phyloP scores from a whole-genome alignment of 148 eudicot species.

The Chenopodium quinoa region DNA sequence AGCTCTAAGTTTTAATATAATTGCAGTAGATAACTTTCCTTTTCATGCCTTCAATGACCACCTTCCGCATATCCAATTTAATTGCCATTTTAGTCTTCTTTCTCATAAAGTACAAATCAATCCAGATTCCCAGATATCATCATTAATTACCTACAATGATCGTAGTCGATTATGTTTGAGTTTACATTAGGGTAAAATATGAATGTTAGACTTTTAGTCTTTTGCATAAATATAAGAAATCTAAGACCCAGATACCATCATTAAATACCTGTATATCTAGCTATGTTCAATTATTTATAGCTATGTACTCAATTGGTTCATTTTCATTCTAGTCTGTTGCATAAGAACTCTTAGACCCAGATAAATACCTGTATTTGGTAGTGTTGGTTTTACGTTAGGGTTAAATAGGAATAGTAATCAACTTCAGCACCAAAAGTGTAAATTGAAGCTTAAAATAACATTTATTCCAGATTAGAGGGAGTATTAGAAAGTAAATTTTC shows the following conservation, averaged over 20 bases:
- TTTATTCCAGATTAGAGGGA: not conserved
- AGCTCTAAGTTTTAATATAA: not conserved
- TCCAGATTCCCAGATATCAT: not conserved
- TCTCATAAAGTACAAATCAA: not conserved
- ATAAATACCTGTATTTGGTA: not conserved
- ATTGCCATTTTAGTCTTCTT: not conserved
- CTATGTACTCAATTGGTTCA: not conserved
- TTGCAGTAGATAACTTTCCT: slow-evolving; percentile 1
- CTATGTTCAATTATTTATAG: not conserved
- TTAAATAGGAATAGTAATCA: not conserved
- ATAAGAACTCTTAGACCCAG: not conserved
- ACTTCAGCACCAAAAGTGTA: not conserved
- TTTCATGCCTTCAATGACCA: not conserved
- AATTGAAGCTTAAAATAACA: not conserved
- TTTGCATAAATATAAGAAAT: no score
- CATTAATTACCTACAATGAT: not conserved
- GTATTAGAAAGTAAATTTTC: not conserved
- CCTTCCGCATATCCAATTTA: not conserved
- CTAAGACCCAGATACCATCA: no score
- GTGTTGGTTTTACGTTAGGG: not conserved
- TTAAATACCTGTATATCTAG: no score
- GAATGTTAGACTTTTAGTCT: no score
- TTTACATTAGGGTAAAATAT: not conserved
- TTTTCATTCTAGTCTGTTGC: slow-evolving; percentile 8
- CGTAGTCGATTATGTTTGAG: not conserved